These are phyloP conservation scores for Candida jianshihensis DNA, from an alignment of 805 yeast genomes.

Conservation along the genomic window DNA sequence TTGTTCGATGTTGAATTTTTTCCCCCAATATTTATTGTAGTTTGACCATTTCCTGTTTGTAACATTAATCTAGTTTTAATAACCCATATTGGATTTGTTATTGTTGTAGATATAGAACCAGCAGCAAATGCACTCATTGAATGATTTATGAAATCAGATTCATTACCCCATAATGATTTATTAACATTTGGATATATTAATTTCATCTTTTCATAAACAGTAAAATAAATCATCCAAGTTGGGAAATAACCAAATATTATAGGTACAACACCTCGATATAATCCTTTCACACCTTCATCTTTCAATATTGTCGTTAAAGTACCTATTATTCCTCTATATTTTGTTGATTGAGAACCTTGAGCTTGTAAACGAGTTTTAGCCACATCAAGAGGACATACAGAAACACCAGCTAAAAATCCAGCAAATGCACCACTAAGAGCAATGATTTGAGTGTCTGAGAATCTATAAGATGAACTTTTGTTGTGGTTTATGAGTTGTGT, in stretches of 20 bases:
- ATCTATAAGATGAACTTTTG: slow-evolving; percentile 3
- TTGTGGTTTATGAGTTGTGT: neutral
- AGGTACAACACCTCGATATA: slow-evolving; percentile 90
- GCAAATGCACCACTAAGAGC: slow-evolving; percentile 92
- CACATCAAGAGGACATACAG: slow-evolving; percentile 93
- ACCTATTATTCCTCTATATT: slow-evolving; percentile 53
- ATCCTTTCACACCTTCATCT: slow-evolving; percentile 79
- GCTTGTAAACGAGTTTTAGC: slow-evolving; percentile 93
- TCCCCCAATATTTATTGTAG: slow-evolving; percentile 10
- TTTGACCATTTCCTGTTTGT: slow-evolving; percentile 38
- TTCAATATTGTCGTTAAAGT: slow-evolving; percentile 58
- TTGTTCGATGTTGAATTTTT: slow-evolving; percentile 11
- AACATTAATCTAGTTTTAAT: slow-evolving; percentile 92
- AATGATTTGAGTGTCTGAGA: slow-evolving; percentile 48
- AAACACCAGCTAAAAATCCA: slow-evolving; percentile 82
- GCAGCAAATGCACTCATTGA: slow-evolving; percentile 70
- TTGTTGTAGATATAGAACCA: slow-evolving; percentile 76
- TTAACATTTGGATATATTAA: slow-evolving; percentile 39
- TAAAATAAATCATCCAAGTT: slow-evolving; percentile 94
- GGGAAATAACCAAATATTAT: slow-evolving; percentile 91
- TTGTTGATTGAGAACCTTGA: slow-evolving; percentile 46
- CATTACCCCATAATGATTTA: slow-evolving; percentile 11
- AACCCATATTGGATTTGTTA: slow-evolving; percentile 97
- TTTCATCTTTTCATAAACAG: slow-evolving; percentile 80
- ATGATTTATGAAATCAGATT: slow-evolving; percentile 32